Base-by-base conservation (phyloP, 2,329 filamentous ascomycete species). In the Claviceps sp. region DNA sequence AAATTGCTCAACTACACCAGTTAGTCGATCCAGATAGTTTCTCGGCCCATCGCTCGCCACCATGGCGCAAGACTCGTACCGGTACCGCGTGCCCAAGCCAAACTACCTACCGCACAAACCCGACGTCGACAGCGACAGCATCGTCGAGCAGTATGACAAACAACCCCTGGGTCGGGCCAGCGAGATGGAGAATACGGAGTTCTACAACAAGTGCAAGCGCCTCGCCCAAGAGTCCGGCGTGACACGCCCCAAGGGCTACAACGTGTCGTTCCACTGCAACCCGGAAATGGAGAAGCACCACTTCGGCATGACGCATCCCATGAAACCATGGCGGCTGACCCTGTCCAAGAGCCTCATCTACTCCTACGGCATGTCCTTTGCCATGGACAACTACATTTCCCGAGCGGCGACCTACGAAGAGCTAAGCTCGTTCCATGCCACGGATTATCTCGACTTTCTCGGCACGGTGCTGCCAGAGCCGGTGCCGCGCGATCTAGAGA, bases 321-420 rank as follows among this genome's bases (percentile, higher is more conserved):
- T 98, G 93, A 98, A 98, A 68, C 93, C 93, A 54, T 97, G 93
- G 91, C 87, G 93, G 38, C 73, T 98, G 57, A 96, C 90, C 16
- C 77, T 98, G 52, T 94, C 93, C 52, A 97, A 98, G 67, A 88
- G 93, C 61, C 79, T 98, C 47, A 88, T 98, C 57, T 84, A 94
- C 64, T 86, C 88, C 1, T 97, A 97, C 67, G 93, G 93, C 58
- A 88, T 98, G 78, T 89, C 94, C 61, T 86, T 91, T 62, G 89
- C 88, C 56, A 97, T 98, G 93, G 89, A 97, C 69, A 85, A 91
- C 58, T 96, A 94, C 69, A 78, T 88, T 50, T 81, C 91, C 24
- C 81, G 90, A 26, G 79, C 85, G 13, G 93, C 93, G 34, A 91
- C 85, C 2, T 88, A 86, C 60, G 86, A 95, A 58, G 90, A 97